These are phyloP conservation scores for Piper betle DNA, from an alignment of 164 flowering plant species.

Conservation along the genomic window DNA sequence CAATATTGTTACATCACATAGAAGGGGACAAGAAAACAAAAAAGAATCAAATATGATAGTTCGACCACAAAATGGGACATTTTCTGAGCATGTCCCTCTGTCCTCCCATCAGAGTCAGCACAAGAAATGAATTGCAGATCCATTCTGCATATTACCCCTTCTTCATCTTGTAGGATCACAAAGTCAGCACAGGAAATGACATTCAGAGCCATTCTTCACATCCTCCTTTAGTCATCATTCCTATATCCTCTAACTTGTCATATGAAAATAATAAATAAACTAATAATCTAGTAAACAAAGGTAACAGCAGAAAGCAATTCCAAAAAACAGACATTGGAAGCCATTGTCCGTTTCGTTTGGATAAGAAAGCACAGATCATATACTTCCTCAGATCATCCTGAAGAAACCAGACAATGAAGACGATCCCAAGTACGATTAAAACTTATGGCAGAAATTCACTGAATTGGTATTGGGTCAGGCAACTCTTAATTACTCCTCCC, in stretches of 20 bases:
- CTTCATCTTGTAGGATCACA: too few species aligned
- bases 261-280: background rate
- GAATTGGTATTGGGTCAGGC: conserved; percentile 6
- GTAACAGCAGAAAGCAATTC: too few species aligned
- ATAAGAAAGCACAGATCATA: background rate
- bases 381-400: background rate
- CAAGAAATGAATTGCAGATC: background rate
- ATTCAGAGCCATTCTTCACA: background rate
- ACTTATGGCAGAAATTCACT: conserved; percentile 10
- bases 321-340: background rate
- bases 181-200: too few species aligned
- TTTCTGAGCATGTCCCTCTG: background rate
- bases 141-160: too few species aligned
- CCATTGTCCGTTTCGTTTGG: background rate
- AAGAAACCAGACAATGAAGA: background rate
- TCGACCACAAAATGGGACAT: background rate
- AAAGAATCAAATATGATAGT: background rate
- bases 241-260: background rate
- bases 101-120: background rate
- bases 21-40: background rate
- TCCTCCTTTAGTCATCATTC: too few species aligned
- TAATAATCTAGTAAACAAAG: background rate
- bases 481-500: conserved; percentile 6
- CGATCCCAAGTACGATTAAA: conserved; percentile 2
- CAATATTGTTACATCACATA: background rate